Evolutionary conservation across 2,329 filamentous ascomycete species (phyloP).

Genomic region (Epichloe glyceriae): DNA sequence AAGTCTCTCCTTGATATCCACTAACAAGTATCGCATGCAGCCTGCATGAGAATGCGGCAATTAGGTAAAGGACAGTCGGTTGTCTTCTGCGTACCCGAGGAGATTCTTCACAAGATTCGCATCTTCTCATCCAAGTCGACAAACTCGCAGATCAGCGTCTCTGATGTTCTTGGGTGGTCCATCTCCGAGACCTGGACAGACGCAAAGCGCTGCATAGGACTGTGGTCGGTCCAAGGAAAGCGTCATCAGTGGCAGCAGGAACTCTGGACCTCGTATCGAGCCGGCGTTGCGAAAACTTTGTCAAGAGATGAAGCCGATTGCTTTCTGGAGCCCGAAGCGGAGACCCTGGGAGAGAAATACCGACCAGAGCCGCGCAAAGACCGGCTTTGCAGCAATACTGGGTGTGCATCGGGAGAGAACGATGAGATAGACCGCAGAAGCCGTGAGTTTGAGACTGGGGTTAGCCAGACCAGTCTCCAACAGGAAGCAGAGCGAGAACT

Average conservation of each 20-base stretch:
- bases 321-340: slow-evolving; percentile 1
- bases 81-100: slow-evolving; percentile 43
- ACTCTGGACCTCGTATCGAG: neutral
- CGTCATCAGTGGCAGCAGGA: neutral
- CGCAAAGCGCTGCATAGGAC: slow-evolving; percentile 19
- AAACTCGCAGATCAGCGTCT: slow-evolving; percentile 25
- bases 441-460: neutral
- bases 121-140: neutral
- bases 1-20: neutral
- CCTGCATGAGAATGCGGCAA: slow-evolving; percentile 60
- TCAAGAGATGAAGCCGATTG: neutral
- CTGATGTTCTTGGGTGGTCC: slow-evolving; percentile 46
- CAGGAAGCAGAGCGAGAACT: slow-evolving; percentile 60
- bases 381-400: neutral
- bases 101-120: slow-evolving; percentile 43
- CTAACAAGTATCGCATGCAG: slow-evolving; percentile 19
- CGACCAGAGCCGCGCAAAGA: neutral
- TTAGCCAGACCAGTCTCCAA: neutral
- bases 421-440: neutral
- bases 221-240: slow-evolving; percentile 1
- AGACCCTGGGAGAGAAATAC: neutral
- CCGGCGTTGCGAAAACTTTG: neutral
- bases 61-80: slow-evolving; percentile 55
- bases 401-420: neutral
- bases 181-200: slow-evolving; percentile 45